Percentiles rank a stretch among this genome's conserved stretches.
phyloP scores from a whole-genome alignment of 2,329 filamentous ascomycete genomes.

The Colletotrichum tabaci region DNA sequence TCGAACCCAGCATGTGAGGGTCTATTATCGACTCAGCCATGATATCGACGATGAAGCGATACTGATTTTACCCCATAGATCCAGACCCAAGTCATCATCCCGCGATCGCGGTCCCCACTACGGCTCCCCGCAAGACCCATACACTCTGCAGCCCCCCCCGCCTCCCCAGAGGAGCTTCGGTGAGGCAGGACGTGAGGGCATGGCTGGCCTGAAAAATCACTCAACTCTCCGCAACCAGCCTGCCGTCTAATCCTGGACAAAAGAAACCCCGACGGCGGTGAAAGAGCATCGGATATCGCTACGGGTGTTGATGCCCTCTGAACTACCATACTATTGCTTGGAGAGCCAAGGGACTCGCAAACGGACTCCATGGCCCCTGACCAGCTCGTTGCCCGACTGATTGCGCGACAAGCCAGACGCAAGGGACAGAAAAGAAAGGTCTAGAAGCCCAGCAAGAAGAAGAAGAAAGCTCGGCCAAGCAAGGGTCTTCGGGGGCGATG shows the following conservation, averaged over 20 bases:
- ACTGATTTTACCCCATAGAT: slow-evolving; percentile 21
- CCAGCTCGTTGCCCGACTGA: neutral
- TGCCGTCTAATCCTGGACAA: neutral
- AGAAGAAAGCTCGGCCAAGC: neutral
- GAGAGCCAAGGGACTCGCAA: neutral
- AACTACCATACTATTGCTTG: neutral
- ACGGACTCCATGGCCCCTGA: neutral
- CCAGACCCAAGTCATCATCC: slow-evolving; percentile 3
- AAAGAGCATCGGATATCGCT: neutral
- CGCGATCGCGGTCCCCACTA: slow-evolving; percentile 6
- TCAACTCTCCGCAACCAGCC: neutral
- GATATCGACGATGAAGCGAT: neutral
- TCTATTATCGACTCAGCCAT: neutral
- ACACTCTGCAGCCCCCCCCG: neutral
- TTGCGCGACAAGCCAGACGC: neutral
- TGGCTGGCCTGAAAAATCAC: neutral
- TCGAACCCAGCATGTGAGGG: neutral
- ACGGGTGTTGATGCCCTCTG: too few species aligned
- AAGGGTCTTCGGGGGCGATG: neutral
- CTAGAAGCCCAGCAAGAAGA: neutral
- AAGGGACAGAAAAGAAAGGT: neutral
- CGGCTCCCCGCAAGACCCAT: slow-evolving; percentile 34
- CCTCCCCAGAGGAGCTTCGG: neutral
- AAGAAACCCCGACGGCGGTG: neutral
- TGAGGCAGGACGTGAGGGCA: neutral